Evolutionary conservation across 176 grass and related monocot species (phyloP).

Genomic region (Phragmites australis): DNA sequence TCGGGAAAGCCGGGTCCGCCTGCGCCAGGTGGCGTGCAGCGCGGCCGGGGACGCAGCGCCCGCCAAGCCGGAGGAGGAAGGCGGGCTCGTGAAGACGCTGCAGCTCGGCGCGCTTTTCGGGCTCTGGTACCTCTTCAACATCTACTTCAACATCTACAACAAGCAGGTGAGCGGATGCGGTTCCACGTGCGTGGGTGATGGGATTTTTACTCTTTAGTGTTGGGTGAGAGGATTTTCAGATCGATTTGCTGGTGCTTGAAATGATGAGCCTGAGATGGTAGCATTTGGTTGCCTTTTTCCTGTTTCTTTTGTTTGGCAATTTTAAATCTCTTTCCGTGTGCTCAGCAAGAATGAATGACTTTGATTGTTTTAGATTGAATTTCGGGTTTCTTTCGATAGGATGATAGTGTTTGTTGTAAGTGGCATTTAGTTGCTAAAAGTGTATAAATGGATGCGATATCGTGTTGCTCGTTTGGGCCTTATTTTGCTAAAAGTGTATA

Average conservation of each 20-base stretch:
- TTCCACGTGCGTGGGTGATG: too few relatives aligned
- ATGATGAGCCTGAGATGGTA: too few relatives aligned
- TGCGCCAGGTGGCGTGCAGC: conserved; percentile 7
- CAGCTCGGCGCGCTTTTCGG: conserved; percentile 71
- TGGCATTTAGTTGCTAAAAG: background rate
- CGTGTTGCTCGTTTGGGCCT: background rate
- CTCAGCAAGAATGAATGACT: too few relatives aligned
- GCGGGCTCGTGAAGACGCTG: conserved; percentile 43
- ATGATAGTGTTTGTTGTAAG: background rate
- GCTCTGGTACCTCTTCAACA: conserved; percentile 89
- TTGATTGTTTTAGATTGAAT: background rate
- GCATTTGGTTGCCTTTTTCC: too few relatives aligned
- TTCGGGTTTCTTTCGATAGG: background rate
- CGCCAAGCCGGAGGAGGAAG: conserved; percentile 2
- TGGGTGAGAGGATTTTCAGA: too few relatives aligned
- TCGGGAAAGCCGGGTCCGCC: background rate
- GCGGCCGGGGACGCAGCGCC: conserved; percentile 15
- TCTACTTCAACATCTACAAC: conserved; percentile 94
- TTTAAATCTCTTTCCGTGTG: too few relatives aligned
- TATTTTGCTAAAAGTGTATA: background rate
- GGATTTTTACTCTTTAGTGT: too few relatives aligned
- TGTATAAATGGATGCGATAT: background rate
- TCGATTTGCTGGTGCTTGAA: too few relatives aligned
- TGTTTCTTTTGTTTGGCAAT: too few relatives aligned
- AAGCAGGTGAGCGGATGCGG: too few relatives aligned